Percentiles rank a stretch among this genome's conserved stretches.
Conservation (phyloP, 202 grass and related monocot genomes). For the Zoysia matrella region DNA sequence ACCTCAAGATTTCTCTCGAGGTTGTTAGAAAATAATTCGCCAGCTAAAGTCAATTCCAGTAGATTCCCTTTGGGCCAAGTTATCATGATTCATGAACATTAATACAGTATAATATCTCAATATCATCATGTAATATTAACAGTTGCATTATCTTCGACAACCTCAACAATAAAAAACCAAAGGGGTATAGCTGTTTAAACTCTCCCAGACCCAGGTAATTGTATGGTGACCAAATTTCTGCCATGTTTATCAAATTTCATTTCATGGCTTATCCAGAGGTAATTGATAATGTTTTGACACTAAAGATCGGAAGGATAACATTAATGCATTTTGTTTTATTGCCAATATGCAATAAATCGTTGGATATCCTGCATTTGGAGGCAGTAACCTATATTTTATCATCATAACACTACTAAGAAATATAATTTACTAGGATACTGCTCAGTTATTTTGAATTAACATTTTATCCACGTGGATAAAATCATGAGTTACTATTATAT, state of each 20-base stretch:
- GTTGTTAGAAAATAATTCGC: slow-evolving; percentile 6
- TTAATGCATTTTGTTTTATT: not conserved
- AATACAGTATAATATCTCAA: not conserved
- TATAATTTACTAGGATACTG: not conserved
- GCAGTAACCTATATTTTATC: not conserved
- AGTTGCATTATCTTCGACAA: not conserved
- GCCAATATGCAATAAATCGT: not conserved
- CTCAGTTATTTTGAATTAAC: not conserved
- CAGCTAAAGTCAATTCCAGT: not conserved
- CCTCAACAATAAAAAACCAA: not conserved
- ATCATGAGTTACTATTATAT: not conserved
- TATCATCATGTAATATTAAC: not conserved
- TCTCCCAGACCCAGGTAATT: not conserved
- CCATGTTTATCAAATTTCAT: not conserved
- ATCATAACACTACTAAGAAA: not conserved
- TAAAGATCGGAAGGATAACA: not conserved
- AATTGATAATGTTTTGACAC: not conserved
- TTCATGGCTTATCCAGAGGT: not conserved
- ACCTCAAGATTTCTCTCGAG: not conserved
- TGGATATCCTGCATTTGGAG: not conserved
- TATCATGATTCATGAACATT: not conserved
- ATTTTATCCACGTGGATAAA: not conserved
- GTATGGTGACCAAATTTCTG: not conserved
- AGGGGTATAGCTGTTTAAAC: slow-evolving; percentile 5
- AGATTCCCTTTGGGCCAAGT: not conserved